A percentile compares a stretch with the other conserved stretches of the same genome.
Evolutionary conservation across 1,284 basidiomycete genomes (phyloP).

Genomic region (Rhodotorula sp.): DNA sequence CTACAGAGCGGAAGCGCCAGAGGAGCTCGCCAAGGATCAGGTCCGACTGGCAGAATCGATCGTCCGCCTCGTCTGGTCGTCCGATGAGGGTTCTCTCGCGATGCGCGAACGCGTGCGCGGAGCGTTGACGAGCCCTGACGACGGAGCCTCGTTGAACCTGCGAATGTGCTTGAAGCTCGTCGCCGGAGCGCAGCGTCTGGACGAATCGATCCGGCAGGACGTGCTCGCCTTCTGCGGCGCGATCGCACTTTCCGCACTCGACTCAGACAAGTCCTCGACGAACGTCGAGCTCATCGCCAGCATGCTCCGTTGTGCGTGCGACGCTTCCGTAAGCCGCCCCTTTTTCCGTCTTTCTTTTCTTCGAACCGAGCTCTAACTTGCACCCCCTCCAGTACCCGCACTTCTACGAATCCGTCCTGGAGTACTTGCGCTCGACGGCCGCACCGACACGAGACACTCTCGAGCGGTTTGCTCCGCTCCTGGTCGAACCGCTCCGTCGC

Average conservation of each 20-base stretch:
- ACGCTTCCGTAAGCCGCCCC: slow-evolving; percentile 2
- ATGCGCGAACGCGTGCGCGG: background rate
- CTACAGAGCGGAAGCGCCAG: no score
- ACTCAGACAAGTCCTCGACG: background rate
- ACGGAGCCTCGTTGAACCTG: background rate
- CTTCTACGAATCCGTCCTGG: slow-evolving; percentile 16
- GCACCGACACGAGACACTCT: background rate
- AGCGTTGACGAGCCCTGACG: background rate
- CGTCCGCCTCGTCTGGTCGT: background rate
- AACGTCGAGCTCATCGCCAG: slow-evolving; percentile 4
- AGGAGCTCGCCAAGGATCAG: background rate
- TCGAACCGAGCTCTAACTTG: background rate
- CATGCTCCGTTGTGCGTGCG: slow-evolving; percentile 15
- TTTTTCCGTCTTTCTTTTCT: background rate
- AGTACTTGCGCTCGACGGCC: background rate
- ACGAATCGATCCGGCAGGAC: background rate
- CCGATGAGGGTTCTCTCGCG: no score
- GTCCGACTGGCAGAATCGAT: background rate
- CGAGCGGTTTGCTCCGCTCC: background rate
- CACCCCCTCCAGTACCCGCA: slow-evolving; percentile 3
- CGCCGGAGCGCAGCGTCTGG: background rate
- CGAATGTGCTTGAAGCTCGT: slow-evolving; percentile 16
- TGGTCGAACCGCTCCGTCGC: slow-evolving; percentile 17
- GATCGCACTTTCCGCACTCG: background rate
- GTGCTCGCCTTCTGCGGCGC: background rate